phyloP scores from a whole-genome alignment of 805 yeast genomes.

The Sugiyamaella boreocaroliniensis region DNA sequence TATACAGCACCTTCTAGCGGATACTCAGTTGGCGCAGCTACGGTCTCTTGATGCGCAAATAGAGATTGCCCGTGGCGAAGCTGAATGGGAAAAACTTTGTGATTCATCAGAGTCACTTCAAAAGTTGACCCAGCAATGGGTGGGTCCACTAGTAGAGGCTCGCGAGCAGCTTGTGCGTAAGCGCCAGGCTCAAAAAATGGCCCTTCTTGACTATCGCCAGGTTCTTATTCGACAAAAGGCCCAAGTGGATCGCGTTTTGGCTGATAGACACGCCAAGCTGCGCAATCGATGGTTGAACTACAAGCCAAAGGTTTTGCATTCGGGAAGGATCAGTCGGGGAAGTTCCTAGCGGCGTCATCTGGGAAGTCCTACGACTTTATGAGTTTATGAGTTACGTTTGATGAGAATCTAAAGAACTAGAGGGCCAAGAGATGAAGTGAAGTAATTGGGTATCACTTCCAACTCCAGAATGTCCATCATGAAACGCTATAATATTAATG shows the following conservation, averaged over 20 bases:
- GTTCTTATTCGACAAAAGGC: conserved; percentile 2
- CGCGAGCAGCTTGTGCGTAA: not conserved
- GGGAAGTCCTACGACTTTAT: no score
- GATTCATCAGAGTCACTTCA: not conserved
- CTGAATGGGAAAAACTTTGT: conserved; percentile 5
- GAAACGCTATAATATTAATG: no score
- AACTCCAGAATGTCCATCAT: no score
- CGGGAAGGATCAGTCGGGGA: not conserved
- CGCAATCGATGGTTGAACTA: not conserved
- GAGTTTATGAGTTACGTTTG: no score
- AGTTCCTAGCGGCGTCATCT: no score
- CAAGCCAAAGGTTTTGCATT: not conserved
- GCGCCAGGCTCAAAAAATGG: not conserved
- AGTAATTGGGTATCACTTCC: no score
- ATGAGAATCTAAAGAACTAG: no score
- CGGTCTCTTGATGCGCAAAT: not conserved
- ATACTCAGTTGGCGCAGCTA: not conserved
- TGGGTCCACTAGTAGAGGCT: not conserved
- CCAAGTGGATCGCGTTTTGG: conserved; percentile 1
- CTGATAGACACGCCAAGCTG: not conserved
- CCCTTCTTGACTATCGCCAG: not conserved
- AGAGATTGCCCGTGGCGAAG: conserved; percentile 6
- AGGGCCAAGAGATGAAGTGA: no score
- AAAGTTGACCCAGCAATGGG: conserved; percentile 1
- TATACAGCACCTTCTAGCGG: not conserved